These are phyloP conservation scores for Papilionanthe hybrid DNA, from an alignment of 116 monocot species.

Conservation along the genomic window DNA sequence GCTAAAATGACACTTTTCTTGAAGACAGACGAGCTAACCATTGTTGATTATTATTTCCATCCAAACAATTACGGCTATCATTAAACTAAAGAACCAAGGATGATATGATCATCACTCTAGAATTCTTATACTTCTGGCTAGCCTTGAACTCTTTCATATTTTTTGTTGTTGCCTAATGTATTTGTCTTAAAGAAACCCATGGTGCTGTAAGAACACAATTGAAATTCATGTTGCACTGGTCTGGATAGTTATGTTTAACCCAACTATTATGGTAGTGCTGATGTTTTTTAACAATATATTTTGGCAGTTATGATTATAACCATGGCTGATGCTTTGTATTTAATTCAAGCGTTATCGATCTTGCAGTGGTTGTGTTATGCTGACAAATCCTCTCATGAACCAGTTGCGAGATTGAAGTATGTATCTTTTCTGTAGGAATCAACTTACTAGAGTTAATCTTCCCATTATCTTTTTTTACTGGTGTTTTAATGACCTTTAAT, in stretches of 20 bases:
- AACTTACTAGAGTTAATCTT: neutral
- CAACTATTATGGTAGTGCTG: neutral
- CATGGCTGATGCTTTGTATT: neutral
- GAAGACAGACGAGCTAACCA: too few species aligned
- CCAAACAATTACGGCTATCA: too few species aligned
- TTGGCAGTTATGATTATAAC: neutral
- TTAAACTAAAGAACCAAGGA: too few species aligned
- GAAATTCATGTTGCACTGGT: neutral
- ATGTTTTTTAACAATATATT: neutral
- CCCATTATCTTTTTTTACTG: slow-evolving; percentile 1
- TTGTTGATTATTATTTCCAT: too few species aligned
- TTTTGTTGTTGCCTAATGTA: neutral
- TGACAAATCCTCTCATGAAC: slow-evolving; percentile 88
- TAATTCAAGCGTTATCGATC: neutral
- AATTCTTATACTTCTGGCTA: neutral
- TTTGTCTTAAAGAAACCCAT: neutral
- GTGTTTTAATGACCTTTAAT: neutral
- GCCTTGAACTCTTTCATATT: neutral
- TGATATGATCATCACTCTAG: neutral
- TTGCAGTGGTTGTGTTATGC: slow-evolving; percentile 97
- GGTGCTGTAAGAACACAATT: too few species aligned
- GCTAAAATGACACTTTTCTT: too few species aligned
- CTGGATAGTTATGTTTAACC: neutral
- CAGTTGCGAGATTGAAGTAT: slow-evolving; percentile 87
- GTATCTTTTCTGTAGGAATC: slow-evolving; percentile 13